phyloP scores from a whole-genome alignment of 2,329 filamentous ascomycete species.

The Nannizziopsis barbatae region DNA sequence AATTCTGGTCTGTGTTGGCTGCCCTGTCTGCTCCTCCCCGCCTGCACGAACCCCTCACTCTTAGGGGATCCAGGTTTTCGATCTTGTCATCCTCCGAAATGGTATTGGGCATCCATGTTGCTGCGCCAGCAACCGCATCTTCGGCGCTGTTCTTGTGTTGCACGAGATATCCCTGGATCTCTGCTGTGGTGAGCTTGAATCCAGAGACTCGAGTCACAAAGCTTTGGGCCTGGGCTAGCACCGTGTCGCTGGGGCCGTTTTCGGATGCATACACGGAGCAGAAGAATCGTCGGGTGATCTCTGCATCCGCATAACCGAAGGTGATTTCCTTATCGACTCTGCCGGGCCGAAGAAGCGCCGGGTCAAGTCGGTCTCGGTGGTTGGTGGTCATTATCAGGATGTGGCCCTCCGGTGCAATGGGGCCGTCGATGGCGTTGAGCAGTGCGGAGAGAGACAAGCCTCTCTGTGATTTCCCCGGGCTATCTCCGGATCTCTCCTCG shows the following conservation, averaged over 20 bases:
- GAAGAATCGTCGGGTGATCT: no score
- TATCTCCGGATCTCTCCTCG: no score
- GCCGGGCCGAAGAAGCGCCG: constrained; percentile 54
- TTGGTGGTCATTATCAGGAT: constrained; percentile 68
- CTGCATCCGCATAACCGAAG: constrained; percentile 46
- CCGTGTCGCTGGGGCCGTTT: no score
- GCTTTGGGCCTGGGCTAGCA: constrained; percentile 32
- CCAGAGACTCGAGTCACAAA: constrained; percentile 40
- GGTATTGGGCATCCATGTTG: no score
- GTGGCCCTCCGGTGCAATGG: constrained; percentile 56
- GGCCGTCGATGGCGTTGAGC: constrained; percentile 60
- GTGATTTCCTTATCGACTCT: constrained; percentile 45
- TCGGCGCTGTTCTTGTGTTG: background rate
- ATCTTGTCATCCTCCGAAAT: no score
- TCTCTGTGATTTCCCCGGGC: constrained; percentile 14
- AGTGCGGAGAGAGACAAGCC: constrained; percentile 49
- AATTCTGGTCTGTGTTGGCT: no score
- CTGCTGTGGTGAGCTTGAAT: constrained; percentile 40
- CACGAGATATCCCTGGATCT: constrained; percentile 45
- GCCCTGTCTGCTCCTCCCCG: no score
- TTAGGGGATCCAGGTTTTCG: no score
- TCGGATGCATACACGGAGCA: no score
- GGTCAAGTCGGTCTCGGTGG: constrained; percentile 52
- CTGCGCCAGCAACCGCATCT: background rate
- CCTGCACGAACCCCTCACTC: no score